These are phyloP conservation scores for Pelargonium hybrid DNA, from an alignment of 441 rosid genomes.

Conservation along the genomic window DNA sequence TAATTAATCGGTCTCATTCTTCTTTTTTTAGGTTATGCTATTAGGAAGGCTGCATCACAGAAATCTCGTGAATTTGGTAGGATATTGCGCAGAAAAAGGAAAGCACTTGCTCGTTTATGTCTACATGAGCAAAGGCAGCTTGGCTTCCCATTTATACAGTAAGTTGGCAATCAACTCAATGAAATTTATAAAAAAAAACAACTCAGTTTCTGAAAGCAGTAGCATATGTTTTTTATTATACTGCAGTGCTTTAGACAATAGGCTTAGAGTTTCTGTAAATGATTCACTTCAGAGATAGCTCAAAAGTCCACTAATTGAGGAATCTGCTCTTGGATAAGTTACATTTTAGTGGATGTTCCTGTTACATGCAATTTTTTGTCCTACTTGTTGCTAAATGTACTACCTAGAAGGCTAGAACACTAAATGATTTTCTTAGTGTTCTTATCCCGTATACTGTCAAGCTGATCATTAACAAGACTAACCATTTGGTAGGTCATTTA, in stretches of 20 bases:
- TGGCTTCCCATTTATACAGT: conserved; percentile 90
- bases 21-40: conserved; percentile 61
- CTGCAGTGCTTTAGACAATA: background rate
- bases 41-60: conserved; percentile 95
- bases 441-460: background rate
- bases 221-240: background rate
- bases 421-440: background rate
- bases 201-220: conserved; percentile 11
- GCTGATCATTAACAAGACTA: too few species aligned
- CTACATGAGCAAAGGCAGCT: conserved; percentile 94
- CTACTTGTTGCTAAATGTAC: background rate
- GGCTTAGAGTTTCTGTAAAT: background rate
- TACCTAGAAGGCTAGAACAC: background rate
- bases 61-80: conserved; percentile 84
- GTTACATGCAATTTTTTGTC: background rate
- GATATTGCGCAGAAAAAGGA: conserved; percentile 92
- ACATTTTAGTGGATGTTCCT: background rate
- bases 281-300: background rate
- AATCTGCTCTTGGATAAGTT: background rate
- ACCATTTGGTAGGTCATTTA: background rate
- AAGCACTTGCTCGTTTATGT: conserved; percentile 90
- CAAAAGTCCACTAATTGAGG: background rate
- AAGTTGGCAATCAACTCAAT: conserved; percentile 27
- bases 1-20: conserved; percentile 5
- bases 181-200: conserved; percentile 1